These are phyloP conservation scores for Hyaloperonospora arabidopsidis DNA, from an alignment of 352 stramenopile genomes.

Conservation along the genomic window DNA sequence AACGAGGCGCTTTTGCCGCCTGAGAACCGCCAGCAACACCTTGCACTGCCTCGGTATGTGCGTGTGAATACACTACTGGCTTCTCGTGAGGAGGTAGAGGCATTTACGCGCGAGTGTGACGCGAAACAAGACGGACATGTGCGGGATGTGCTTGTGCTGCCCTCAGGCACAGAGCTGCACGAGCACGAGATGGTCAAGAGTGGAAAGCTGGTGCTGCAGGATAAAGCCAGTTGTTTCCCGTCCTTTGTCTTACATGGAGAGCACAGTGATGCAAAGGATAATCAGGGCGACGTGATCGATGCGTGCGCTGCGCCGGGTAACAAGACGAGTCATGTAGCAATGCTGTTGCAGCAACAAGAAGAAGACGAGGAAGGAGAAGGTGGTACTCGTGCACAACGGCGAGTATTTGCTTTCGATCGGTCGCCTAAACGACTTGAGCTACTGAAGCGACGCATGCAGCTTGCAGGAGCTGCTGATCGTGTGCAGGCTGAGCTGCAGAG, in stretches of 20 bases:
- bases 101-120: conserved; percentile 42
- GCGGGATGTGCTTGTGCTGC: conserved; percentile 88
- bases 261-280: conserved; percentile 32
- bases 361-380: conserved; percentile 27
- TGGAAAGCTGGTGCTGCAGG: conserved; percentile 91
- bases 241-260: conserved; percentile 89
- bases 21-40: conserved; percentile 65
- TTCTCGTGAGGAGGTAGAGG: conserved; percentile 32
- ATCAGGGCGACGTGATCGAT: conserved; percentile 89
- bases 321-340: conserved; percentile 96
- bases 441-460: conserved; percentile 82
- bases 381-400: conserved; percentile 36
- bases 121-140: conserved; percentile 82
- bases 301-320: conserved; percentile 96
- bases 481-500: conserved; percentile 83
- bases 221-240: conserved; percentile 97
- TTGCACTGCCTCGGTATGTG: conserved; percentile 83
- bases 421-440: conserved; percentile 81
- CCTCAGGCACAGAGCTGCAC: conserved; percentile 79
- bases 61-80: conserved; percentile 89
- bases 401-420: conserved; percentile 93
- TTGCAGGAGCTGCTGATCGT: conserved; percentile 67
- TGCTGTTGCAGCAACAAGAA: conserved; percentile 79
- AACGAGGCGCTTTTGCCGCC: conserved; percentile 74
- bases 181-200: conserved; percentile 71